These are phyloP conservation scores for Tulasnella sp. DNA, from an alignment of 768 basidiomycete species.

Conservation along the genomic window DNA sequence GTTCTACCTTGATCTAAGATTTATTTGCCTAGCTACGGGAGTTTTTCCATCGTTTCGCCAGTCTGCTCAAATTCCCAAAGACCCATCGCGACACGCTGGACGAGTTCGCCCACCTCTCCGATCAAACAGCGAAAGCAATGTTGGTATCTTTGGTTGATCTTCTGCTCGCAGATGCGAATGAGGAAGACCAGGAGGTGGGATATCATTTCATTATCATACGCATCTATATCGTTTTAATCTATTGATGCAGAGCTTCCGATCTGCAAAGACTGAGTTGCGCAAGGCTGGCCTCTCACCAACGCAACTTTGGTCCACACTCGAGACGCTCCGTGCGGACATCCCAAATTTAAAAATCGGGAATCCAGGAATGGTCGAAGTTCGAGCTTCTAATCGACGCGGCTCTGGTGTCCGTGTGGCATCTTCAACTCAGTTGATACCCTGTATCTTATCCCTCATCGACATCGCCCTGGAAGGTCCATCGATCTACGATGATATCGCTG, in stretches of 20 bases:
- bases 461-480: conserved; percentile 35
- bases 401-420: conserved; percentile 34
- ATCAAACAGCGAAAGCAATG: conserved; percentile 51
- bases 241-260: conserved; percentile 32
- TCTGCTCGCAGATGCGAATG: conserved; percentile 34
- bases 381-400: conserved; percentile 47
- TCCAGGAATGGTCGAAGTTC: conserved; percentile 31
- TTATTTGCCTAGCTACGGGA: conserved; percentile 46
- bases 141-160: conserved; percentile 51
- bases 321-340: conserved; percentile 35
- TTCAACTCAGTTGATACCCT: conserved; percentile 57
- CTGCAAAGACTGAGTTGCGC: conserved; percentile 43
- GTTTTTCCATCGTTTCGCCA: conserved; percentile 55
- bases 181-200: conserved; percentile 32
- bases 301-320: conserved; percentile 52
- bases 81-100: conserved; percentile 55
- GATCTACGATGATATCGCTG: conserved; percentile 52
- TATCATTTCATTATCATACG: neutral
- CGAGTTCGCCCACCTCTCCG: conserved; percentile 31
- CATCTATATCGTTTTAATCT: neutral
- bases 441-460: conserved; percentile 50
- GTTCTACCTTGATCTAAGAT: neutral
- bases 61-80: conserved; percentile 40
- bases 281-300: conserved; percentile 44
- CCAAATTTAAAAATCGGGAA: neutral